These are phyloP conservation scores for Moelleriella libera DNA, from an alignment of 2,329 filamentous ascomycete genomes.

Conservation along the genomic window DNA sequence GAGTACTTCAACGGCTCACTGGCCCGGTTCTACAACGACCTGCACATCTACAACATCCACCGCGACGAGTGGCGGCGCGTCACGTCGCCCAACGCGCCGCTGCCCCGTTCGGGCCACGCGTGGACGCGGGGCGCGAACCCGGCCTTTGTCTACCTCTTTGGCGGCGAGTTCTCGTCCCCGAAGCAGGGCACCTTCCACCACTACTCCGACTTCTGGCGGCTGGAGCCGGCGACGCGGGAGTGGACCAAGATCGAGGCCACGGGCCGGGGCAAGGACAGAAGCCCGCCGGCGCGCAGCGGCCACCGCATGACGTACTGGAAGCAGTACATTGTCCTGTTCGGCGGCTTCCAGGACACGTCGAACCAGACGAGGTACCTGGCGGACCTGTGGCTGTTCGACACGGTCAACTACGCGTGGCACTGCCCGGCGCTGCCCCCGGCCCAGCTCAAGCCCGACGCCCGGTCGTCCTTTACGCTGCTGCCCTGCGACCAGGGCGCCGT, in stretches of 20 bases:
- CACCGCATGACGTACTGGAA: conserved; percentile 96
- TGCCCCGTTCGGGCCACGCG: conserved; percentile 85
- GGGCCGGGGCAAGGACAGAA: conserved; percentile 63
- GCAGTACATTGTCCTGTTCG: conserved; percentile 90
- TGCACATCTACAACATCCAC: conserved; percentile 62
- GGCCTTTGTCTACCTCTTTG: conserved; percentile 79
- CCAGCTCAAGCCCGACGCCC: conserved; percentile 74
- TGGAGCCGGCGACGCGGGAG: conserved; percentile 72
- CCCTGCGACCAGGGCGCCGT: conserved; percentile 85
- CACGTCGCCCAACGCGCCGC: conserved; percentile 78
- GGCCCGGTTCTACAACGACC: conserved; percentile 56
- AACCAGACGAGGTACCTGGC: conserved; percentile 88
- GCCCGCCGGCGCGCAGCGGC: conserved; percentile 73
- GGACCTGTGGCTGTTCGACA: conserved; percentile 95
- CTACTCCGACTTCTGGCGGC: conserved; percentile 95
- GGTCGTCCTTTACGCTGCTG: conserved; percentile 83
- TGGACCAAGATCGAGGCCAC: conserved; percentile 79
- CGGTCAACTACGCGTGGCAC: conserved; percentile 72
- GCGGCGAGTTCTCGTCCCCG: conserved; percentile 89
- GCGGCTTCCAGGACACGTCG: conserved; percentile 93
- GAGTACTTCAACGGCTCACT: conserved; percentile 91
- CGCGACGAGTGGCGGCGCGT: conserved; percentile 83
- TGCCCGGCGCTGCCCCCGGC: conserved; percentile 61
- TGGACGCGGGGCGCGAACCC: conserved; percentile 84
- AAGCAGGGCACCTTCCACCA: conserved; percentile 99